Evolutionary conservation across 768 basidiomycete species (phyloP), one percentile per base, ranked within the genome.

Genomic region (Macrocybe gigantea): DNA sequence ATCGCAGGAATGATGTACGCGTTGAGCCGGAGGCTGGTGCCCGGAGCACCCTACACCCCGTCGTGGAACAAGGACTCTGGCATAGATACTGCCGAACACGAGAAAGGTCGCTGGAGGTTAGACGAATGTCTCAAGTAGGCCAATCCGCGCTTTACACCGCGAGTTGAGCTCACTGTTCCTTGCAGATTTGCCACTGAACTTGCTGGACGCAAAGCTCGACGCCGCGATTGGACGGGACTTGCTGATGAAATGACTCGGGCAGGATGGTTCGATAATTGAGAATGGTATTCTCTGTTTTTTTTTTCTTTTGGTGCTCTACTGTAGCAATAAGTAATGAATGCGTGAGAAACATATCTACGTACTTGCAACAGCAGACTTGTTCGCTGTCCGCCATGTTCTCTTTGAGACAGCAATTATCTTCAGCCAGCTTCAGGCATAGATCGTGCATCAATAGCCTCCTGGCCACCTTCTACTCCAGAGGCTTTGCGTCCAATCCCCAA

Each of bases 1-100:
- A 77, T 89, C n/a, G 83, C 85, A 0, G 90, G 88, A 6, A 91
- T 93, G 88, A 85, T 93, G 47, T 92, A 80, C 62, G 80, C 88
- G 0, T 60, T 93, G 54, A 89, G 83, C 47, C 68, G 88, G 54
- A 73, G 80, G 39, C 66, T 89, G 45, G 65, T 83, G 41, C 89
- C 89, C 32, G 88, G 90, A 0, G 64, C 77, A 7, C 90, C 87
- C n/a, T 92, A 87, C 62, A 82, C 80, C 7, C 86, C 83, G 22
- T 72, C 73, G 1, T 64, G 72, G 55, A 22, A 22, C 22, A 22
- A 22, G 4, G 22, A 22, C 22, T 63, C 57, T 48, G 73, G 69
- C 15, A 72, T 70, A 41, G 66, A 69, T 45, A 43, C 57, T n/a
- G 48, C 56, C 30, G 79, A 77, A 42, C 66, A 65, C 30, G 71